Evolutionary conservation across 2,329 filamentous ascomycete species (phyloP).

Genomic region (Pestalotiopsis sp.): DNA sequence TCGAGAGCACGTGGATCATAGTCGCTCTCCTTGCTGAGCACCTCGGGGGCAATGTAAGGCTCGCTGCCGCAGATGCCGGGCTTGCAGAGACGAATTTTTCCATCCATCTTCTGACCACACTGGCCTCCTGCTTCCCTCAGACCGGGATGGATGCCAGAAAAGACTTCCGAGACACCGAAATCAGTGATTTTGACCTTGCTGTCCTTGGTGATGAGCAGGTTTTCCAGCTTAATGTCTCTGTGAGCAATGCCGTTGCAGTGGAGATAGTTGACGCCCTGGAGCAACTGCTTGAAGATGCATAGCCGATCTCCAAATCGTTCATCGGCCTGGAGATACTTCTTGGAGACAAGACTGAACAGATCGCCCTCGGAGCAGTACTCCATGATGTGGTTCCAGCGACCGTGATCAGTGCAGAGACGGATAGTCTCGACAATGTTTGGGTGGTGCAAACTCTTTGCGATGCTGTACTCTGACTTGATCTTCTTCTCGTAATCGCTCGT

Average conservation of each 20-base stretch:
- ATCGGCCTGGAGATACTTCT: conserved; percentile 65
- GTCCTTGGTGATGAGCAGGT: conserved; percentile 75
- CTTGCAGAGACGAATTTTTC: conserved; percentile 68
- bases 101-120: conserved; percentile 70
- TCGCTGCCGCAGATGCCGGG: conserved; percentile 84
- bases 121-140: conserved; percentile 71
- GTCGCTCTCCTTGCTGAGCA: conserved; percentile 65
- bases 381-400: conserved; percentile 90
- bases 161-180: conserved; percentile 88
- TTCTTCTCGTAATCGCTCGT: conserved; percentile 80
- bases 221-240: conserved; percentile 89
- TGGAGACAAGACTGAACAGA: conserved; percentile 73
- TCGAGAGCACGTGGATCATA: conserved; percentile 80
- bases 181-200: conserved; percentile 90
- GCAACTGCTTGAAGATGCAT: conserved; percentile 87
- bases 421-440: conserved; percentile 85
- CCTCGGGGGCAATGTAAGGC: conserved; percentile 87
- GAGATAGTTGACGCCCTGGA: conserved; percentile 80
- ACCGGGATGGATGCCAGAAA: conserved; percentile 79
- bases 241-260: conserved; percentile 86
- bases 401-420: conserved; percentile 72
- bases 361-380: conserved; percentile 86
- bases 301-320: conserved; percentile 70
- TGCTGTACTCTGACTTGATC: conserved; percentile 88
- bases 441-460: conserved; percentile 82